Evolutionary conservation across 345 rosid species (phyloP).

Genomic region (Rhodamnia argentea): DNA sequence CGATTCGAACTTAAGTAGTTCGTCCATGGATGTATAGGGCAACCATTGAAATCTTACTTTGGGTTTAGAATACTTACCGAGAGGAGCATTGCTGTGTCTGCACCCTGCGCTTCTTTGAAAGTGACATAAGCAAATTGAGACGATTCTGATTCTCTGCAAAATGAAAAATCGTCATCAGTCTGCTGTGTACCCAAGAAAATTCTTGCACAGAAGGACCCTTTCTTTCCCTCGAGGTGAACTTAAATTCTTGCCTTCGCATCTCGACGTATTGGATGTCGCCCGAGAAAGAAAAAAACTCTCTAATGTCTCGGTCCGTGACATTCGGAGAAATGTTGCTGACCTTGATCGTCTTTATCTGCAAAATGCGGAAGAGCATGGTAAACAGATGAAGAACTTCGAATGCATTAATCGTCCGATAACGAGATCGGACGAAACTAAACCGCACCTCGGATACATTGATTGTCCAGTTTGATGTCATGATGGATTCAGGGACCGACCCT

Average conservation of each 20-base stretch:
- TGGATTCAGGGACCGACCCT: not conserved
- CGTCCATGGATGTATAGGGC: not conserved
- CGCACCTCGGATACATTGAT: not conserved
- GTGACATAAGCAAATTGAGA: conserved; percentile 34
- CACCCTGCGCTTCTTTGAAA: conserved; percentile 29
- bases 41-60: not conserved
- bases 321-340: conserved; percentile 32
- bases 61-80: conserved; percentile 16
- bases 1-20: not conserved
- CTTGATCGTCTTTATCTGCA: conserved; percentile 35
- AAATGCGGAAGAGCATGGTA: not conserved
- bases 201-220: not conserved
- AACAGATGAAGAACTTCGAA: not conserved
- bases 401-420: not conserved
- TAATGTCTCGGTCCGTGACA: conserved; percentile 25
- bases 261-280: conserved; percentile 37
- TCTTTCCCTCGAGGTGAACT: not conserved
- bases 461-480: not conserved
- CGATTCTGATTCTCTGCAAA: conserved; percentile 22
- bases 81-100: conserved; percentile 40
- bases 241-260: conserved; percentile 24
- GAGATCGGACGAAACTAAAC: not conserved
- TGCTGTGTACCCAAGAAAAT: not conserved
- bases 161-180: not conserved
- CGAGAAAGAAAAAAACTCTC: conserved; percentile 43